Evolutionary conservation across 169 alveolate species (phyloP).

Genomic region (Sarcocystis neurona): DNA sequence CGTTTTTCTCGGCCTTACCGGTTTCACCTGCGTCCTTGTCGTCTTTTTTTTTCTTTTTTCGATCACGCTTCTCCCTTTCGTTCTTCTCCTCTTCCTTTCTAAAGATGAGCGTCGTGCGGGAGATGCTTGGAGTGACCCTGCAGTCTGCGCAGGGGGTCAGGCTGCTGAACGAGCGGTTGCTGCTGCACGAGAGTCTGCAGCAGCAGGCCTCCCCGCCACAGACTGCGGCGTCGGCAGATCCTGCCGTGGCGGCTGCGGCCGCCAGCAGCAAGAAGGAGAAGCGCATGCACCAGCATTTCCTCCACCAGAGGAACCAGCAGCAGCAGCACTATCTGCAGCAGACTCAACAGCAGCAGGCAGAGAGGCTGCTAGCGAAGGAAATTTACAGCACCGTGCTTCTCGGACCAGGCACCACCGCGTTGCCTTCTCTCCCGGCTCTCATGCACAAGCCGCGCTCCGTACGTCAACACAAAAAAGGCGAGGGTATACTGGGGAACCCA

Average conservation of each 20-base stretch:
- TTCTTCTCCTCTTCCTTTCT: neutral
- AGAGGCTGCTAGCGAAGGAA: neutral
- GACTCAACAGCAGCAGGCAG: neutral
- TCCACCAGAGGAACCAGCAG: too few relatives aligned
- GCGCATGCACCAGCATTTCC: too few relatives aligned
- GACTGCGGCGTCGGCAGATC: slow-evolving; percentile 2
- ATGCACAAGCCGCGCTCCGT: slow-evolving; percentile 21
- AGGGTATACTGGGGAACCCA: too few relatives aligned
- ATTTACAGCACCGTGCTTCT: neutral
- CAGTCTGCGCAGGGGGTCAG: slow-evolving; percentile 1
- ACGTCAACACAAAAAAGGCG: neutral
- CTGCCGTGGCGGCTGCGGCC: neutral
- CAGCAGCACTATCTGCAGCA: neutral
- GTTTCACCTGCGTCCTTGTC: neutral
- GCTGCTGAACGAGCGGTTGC: neutral
- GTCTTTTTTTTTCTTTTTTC: neutral
- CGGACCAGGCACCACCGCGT: neutral
- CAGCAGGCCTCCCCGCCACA: neutral
- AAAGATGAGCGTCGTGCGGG: slow-evolving; percentile 7
- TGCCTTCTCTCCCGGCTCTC: slow-evolving; percentile 38
- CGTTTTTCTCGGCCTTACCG: too few relatives aligned
- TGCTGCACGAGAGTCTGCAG: slow-evolving; percentile 20
- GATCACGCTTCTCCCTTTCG: neutral
- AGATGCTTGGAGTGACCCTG: slow-evolving; percentile 3
- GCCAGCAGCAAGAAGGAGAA: too few relatives aligned